Evolutionary conservation across 2,329 filamentous ascomycete species (phyloP).

Genomic region (Cytospora leucostoma): DNA sequence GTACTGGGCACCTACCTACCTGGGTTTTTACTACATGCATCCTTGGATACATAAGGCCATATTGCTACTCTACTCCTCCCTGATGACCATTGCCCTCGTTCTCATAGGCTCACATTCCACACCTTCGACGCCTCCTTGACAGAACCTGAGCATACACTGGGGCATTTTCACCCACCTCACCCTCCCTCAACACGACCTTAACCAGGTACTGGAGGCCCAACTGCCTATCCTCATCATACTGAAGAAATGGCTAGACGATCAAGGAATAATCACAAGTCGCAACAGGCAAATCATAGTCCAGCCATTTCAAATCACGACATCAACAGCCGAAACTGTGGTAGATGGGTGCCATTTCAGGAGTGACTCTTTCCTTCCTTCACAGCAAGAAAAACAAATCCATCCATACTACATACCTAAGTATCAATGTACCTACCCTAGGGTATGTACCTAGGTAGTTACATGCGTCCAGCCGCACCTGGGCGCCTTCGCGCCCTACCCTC

Average conservation of each 20-base stretch:
- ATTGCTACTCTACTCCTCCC: neutral
- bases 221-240: neutral
- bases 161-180: slow-evolving; percentile 5
- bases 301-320: slow-evolving; percentile 24
- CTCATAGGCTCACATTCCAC: slow-evolving; percentile 22
- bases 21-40: too few species aligned
- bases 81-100: slow-evolving; percentile 27
- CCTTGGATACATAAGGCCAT: too few species aligned
- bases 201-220: neutral
- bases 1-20: too few species aligned
- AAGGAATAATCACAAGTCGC: neutral
- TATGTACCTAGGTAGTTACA: too few species aligned
- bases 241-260: neutral
- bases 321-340: neutral
- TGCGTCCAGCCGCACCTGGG: too few species aligned
- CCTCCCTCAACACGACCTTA: slow-evolving; percentile 10
- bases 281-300: slow-evolving; percentile 23
- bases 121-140: neutral
- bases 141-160: neutral
- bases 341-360: neutral
- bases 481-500: too few species aligned
- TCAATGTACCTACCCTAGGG: too few species aligned
- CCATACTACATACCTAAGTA: too few species aligned
- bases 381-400: too few species aligned
- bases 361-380: too few species aligned